A percentile compares a stretch with the other conserved stretches of the same genome.
These are phyloP conservation scores for Vachellia pachyceras DNA, from an alignment of 306 rosid genomes.

Conservation along the genomic window DNA sequence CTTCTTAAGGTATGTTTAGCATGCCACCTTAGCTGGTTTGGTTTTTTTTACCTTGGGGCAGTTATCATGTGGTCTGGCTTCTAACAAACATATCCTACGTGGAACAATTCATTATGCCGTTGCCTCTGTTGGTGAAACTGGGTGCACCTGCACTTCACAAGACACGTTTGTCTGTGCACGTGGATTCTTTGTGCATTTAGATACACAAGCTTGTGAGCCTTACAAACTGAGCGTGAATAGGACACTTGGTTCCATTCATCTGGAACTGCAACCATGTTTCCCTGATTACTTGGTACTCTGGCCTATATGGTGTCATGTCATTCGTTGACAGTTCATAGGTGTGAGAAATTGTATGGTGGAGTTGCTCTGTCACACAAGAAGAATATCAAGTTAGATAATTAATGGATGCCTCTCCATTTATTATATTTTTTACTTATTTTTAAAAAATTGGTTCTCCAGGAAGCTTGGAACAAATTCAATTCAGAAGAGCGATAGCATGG, in stretches of 20 bases:
- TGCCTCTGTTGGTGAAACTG: slow-evolving; percentile 30
- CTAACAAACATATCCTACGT: not conserved
- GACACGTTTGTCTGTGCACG: slow-evolving; percentile 17
- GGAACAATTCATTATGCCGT: slow-evolving; percentile 24
- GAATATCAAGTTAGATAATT: slow-evolving; percentile 8
- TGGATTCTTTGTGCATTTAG: not conserved
- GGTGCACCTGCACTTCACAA: slow-evolving; percentile 24
- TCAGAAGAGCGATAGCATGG: slow-evolving; percentile 81
- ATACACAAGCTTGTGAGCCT: not conserved
- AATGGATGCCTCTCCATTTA: slow-evolving; percentile 1
- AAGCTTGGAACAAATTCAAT: slow-evolving; percentile 97
- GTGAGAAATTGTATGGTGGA: not conserved
- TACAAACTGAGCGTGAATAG: not conserved
- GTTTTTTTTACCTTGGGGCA: not conserved
- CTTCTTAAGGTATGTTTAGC: slow-evolving; percentile 77
- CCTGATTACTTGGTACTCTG: slow-evolving; percentile 22
- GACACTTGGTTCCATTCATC: slow-evolving; percentile 15
- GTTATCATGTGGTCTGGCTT: not conserved
- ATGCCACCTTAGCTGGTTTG: slow-evolving; percentile 9
- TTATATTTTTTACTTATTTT: not conserved
- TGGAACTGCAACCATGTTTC: slow-evolving; percentile 12
- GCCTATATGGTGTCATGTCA: slow-evolving; percentile 3
- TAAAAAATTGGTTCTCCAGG: slow-evolving; percentile 51
- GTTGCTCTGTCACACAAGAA: not conserved
- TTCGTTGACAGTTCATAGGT: not conserved